Evolutionary conservation across 1,284 basidiomycete genomes (phyloP), one percentile per base, ranked within the genome.

Genomic region (Malassezia yamatoensis): DNA sequence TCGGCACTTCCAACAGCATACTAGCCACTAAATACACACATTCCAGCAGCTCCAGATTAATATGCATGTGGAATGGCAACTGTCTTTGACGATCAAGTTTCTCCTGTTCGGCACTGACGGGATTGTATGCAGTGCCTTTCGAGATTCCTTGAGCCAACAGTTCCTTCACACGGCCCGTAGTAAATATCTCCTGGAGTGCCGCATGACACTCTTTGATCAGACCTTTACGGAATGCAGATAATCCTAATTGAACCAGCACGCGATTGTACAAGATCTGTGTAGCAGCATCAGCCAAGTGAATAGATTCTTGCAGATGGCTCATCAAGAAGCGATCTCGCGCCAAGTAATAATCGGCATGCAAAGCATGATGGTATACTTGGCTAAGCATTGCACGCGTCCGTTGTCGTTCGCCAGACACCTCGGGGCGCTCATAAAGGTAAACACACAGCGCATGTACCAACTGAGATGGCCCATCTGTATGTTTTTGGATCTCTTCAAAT

Each of bases 1-100:
- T 79, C 7, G 94, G 94, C 21, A 98, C 90, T 78, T 98, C 94
- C 50, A 96, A 85, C 40, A 99, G 81, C 94, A 99, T 99, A 77
- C 89, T 94, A 16, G 89, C 93, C 38, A 94, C 90, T 41, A 99
- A 81, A 81, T 96, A 99, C 8, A 90, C 91, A 41, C 90, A 91
- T 77, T 98, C 94, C 60, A 98, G 81, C 29, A 99, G 80, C 77
- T 98, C 94, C 13, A 94, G 88, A 79, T 98, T 98, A 78, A 98
- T 93, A 79, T 99, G 94, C 87, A 98, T 89, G 78, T 99, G 94
- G 85, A 98, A 99, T 34, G 94, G 94, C 21, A 99, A 81, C 70
- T 96, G 88, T 44, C 93, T 83, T 66, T 90, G 87, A 67, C 90
- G 88, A 77, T 98, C 94, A 7, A 90, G 84, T 75, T 90, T 88